Percentiles rank a stretch among this genome's conserved stretches.
These are phyloP conservation scores for Effrenium voratum DNA, from an alignment of 73 alveolate species.

Conservation along the genomic window DNA sequence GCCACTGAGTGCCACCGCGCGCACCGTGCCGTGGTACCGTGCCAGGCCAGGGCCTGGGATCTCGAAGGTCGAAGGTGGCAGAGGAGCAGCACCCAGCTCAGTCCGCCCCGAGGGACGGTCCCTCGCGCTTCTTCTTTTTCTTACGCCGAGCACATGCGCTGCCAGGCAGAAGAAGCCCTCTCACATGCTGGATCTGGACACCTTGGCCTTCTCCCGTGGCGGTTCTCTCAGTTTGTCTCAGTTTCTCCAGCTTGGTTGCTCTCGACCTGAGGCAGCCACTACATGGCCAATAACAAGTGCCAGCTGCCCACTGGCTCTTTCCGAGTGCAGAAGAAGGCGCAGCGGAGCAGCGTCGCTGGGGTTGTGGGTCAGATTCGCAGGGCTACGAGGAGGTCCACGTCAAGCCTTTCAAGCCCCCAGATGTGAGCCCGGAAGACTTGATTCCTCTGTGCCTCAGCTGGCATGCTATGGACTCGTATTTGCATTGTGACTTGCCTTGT, in stretches of 20 bases:
- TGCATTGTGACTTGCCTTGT: background rate
- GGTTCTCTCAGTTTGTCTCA: background rate
- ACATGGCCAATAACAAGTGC: constrained; percentile 97
- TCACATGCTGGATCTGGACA: constrained; percentile 94
- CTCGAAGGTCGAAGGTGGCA: constrained; percentile 61
- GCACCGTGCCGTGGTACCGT: no score
- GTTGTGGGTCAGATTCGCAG: background rate
- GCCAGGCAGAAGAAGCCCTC: constrained; percentile 92
- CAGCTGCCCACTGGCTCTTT: constrained; percentile 97
- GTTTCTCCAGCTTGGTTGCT: constrained; percentile 95
- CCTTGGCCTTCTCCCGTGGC: constrained; percentile 75
- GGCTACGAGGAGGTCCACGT: constrained; percentile 98
- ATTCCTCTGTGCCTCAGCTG: constrained; percentile 94
- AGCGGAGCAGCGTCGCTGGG: background rate
- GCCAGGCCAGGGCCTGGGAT: constrained; percentile 56
- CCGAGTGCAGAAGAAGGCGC: constrained; percentile 95
- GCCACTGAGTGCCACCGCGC: no score
- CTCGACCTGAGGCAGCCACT: constrained; percentile 96
- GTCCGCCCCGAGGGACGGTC: no score
- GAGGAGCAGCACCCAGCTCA: constrained; percentile 61
- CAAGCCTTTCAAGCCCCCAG: constrained; percentile 96
- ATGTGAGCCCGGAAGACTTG: constrained; percentile 95
- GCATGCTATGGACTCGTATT: background rate
- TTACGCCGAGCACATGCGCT: background rate
- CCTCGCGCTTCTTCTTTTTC: no score